These are phyloP conservation scores for Lepidium sativum DNA, from an alignment of 345 rosid species.

Conservation along the genomic window DNA sequence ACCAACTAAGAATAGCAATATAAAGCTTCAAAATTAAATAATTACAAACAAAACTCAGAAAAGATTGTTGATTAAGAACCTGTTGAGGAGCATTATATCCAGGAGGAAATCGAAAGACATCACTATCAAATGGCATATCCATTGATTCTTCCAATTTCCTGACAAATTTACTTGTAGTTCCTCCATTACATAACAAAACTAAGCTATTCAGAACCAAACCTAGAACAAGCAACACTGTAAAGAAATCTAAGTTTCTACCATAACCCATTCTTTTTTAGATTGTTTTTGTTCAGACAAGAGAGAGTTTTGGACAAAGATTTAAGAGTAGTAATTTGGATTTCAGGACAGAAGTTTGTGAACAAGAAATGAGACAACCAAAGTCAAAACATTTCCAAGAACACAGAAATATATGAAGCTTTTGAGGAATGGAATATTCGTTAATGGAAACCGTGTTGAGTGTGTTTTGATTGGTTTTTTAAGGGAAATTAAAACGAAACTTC, in stretches of 20 bases:
- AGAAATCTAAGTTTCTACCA: not conserved
- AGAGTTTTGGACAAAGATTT: too few species aligned
- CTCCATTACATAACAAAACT: slow-evolving; percentile 49
- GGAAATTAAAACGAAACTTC: not conserved
- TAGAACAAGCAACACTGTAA: slow-evolving; percentile 21
- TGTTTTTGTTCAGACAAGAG: too few species aligned
- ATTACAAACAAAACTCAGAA: not conserved
- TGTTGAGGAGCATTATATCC: slow-evolving; percentile 93
- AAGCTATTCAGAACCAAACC: slow-evolving; percentile 33
- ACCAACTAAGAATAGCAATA: not conserved
- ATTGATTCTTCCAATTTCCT: slow-evolving; percentile 42
- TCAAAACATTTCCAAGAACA: too few species aligned
- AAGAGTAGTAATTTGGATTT: too few species aligned
- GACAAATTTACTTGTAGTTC: slow-evolving; percentile 52
- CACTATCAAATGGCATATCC: slow-evolving; percentile 79
- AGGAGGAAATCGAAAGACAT: slow-evolving; percentile 54
- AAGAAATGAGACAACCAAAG: too few species aligned
- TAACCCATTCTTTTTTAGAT: slow-evolving; percentile 22
- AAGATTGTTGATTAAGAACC: slow-evolving; percentile 23
- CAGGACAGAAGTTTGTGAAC: too few species aligned
- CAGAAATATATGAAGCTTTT: not conserved
- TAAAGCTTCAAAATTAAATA: not conserved
- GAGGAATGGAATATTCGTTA: not conserved
- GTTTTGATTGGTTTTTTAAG: not conserved
- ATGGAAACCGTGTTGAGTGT: not conserved